Conservation (phyloP, 495 filamentous ascomycete genomes). For the Entonaema liquescens region DNA sequence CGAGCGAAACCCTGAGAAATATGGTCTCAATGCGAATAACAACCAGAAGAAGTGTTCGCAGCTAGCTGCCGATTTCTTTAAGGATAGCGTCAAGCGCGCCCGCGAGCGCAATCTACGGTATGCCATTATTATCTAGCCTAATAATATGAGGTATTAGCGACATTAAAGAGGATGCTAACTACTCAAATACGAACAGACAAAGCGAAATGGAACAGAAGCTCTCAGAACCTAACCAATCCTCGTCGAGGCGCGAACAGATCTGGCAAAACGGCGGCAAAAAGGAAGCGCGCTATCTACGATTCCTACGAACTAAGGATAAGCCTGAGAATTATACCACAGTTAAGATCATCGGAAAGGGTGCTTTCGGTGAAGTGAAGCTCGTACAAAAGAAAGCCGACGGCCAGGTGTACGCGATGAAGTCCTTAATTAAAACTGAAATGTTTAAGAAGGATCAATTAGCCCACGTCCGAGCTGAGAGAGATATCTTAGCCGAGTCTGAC, state of each 20-base stretch:
- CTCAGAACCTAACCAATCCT: slow-evolving; percentile 73
- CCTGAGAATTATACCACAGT: slow-evolving; percentile 93
- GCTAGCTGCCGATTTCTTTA: slow-evolving; percentile 88
- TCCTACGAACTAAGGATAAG: slow-evolving; percentile 89
- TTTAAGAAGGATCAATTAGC: slow-evolving; percentile 99
- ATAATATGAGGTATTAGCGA: not conserved
- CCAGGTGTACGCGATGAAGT: slow-evolving; percentile 98
- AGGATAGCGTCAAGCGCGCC: slow-evolving; percentile 92
- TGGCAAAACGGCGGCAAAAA: slow-evolving; percentile 79
- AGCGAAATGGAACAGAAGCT: slow-evolving; percentile 88
- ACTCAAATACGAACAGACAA: slow-evolving; percentile 64
- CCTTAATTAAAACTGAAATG: slow-evolving; percentile 98
- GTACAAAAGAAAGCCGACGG: slow-evolving; percentile 96
- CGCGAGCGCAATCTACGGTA: slow-evolving; percentile 91
- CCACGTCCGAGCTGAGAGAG: slow-evolving; percentile 97
- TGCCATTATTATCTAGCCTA: slow-evolving; percentile 32
- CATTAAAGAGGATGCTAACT: not conserved
- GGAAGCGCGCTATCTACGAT: slow-evolving; percentile 91
- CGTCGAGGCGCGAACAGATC: slow-evolving; percentile 78
- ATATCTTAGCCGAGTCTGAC: slow-evolving; percentile 97
- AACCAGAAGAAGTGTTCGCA: slow-evolving; percentile 81
- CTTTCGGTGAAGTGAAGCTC: slow-evolving; percentile 96
- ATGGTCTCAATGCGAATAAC: slow-evolving; percentile 65
- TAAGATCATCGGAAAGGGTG: slow-evolving; percentile 98
- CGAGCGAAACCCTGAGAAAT: slow-evolving; percentile 79